A percentile compares a stretch with the other conserved stretches of the same genome.
Evolutionary conservation across 192 early-diverging fungal genomes (phyloP).

Genomic region (Coemansia umbellata): DNA sequence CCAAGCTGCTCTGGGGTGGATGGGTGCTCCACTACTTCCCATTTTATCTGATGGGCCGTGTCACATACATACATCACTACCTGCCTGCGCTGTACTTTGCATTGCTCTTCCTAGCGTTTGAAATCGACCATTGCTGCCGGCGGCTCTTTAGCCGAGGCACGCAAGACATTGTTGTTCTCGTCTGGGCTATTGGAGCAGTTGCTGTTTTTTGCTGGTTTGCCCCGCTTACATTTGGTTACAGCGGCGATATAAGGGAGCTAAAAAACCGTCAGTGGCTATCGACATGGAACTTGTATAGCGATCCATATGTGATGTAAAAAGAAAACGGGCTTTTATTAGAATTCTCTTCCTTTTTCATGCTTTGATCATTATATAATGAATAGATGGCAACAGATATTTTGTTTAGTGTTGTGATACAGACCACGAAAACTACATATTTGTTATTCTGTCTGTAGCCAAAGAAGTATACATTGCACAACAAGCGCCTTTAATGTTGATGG

Average conservation of each 20-base stretch:
- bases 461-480: too few species aligned
- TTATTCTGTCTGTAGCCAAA: too few species aligned
- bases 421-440: too few species aligned
- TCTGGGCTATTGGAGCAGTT: slow-evolving; percentile 17
- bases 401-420: too few species aligned
- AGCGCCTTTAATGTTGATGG: too few species aligned
- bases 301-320: slow-evolving; percentile 7
- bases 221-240: slow-evolving; percentile 72
- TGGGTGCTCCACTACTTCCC: slow-evolving; percentile 85
- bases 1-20: slow-evolving; percentile 75
- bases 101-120: slow-evolving; percentile 66
- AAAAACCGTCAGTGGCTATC: slow-evolving; percentile 44
- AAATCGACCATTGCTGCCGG: slow-evolving; percentile 64
- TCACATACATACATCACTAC: slow-evolving; percentile 91
- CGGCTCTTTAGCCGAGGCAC: slow-evolving; percentile 51
- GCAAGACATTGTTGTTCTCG: slow-evolving; percentile 42
- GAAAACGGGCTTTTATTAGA: too few species aligned
- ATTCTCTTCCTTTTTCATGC: slow-evolving; percentile 1
- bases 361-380: too few species aligned
- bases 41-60: slow-evolving; percentile 85
- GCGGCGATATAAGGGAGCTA: slow-evolving; percentile 28
- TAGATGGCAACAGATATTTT: too few species aligned
- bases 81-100: slow-evolving; percentile 80
- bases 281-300: slow-evolving; percentile 23
- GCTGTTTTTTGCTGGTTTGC: slow-evolving; percentile 61